phyloP scores from a whole-genome alignment of 2,329 filamentous ascomycete species.

The Diaporthe batatas region DNA sequence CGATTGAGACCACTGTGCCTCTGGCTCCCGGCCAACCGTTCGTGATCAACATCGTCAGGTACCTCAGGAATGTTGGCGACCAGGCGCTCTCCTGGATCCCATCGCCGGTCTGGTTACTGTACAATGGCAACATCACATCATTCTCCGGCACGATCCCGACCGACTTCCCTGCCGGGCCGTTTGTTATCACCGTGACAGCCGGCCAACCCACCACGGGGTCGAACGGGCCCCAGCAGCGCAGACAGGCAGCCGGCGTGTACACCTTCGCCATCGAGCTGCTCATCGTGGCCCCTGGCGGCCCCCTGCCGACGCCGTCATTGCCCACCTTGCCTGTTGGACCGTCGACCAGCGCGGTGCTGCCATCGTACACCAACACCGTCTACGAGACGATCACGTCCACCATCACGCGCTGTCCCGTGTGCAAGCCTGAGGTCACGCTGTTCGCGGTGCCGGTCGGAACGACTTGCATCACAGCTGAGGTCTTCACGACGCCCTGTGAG shows the following conservation, averaged over 20 bases:
- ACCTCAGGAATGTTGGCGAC: constrained; percentile 2
- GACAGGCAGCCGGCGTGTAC: constrained; percentile 14
- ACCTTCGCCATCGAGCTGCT: constrained; percentile 15
- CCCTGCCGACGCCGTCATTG: neutral
- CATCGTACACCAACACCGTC: constrained; percentile 37
- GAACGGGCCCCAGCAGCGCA: neutral
- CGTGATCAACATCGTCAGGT: constrained; percentile 1
- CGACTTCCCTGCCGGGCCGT: neutral
- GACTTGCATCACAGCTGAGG: constrained; percentile 28
- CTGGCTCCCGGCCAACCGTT: neutral
- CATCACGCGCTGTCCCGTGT: constrained; percentile 34
- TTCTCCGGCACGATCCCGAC: constrained; percentile 26
- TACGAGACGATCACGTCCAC: constrained; percentile 34
- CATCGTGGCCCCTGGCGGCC: neutral
- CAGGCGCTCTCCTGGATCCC: constrained; percentile 19
- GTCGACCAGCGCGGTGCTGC: neutral
- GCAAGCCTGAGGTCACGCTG: constrained; percentile 18
- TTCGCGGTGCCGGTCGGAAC: constrained; percentile 24
- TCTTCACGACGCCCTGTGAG: constrained; percentile 33
- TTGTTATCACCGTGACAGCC: constrained; percentile 7
- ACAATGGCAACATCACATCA: neutral
- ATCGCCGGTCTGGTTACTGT: neutral
- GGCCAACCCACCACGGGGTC: constrained; percentile 19
- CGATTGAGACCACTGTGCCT: neutral
- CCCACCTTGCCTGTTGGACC: neutral